phyloP scores from a whole-genome alignment of 2,329 filamentous ascomycete species.

The Talaromyces sp. region DNA sequence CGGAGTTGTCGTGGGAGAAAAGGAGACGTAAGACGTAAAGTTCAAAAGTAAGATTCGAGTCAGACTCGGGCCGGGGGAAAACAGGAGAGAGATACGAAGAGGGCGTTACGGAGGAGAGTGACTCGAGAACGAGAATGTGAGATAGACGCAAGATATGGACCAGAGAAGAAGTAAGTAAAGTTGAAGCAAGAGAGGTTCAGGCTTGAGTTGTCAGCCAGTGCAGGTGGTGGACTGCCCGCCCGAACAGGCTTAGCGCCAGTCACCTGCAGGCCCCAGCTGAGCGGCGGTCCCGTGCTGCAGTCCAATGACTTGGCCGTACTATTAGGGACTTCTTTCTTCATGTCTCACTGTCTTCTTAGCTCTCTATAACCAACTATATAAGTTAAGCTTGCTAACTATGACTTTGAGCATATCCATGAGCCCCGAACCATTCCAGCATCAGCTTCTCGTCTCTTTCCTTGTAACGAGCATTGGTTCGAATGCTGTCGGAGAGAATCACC shows the following conservation, averaged over 20 bases:
- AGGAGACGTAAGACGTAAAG: constrained; percentile 9
- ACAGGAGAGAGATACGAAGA: neutral
- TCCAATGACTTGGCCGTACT: no score
- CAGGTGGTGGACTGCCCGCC: constrained; percentile 13
- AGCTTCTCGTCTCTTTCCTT: constrained; percentile 66
- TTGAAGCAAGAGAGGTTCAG: neutral
- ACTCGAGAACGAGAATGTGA: neutral
- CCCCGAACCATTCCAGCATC: constrained; percentile 72
- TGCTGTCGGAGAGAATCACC: constrained; percentile 77
- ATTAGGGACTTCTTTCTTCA: no score
- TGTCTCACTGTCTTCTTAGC: no score
- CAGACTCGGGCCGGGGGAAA: no score
- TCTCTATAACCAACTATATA: no score
- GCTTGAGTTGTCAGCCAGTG: constrained; percentile 4
- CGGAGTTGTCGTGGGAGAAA: constrained; percentile 6
- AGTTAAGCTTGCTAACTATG: no score
- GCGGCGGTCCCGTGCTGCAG: constrained; percentile 4
- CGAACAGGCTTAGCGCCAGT: constrained; percentile 10
- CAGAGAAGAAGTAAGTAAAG: no score
- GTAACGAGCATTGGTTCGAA: constrained; percentile 78
- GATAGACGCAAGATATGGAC: neutral
- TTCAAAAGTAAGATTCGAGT: neutral
- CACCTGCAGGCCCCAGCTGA: constrained; percentile 13
- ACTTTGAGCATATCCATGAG: constrained; percentile 53
- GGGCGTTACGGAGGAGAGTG: neutral